Percentiles rank a stretch among this genome's conserved stretches.
phyloP scores from a whole-genome alignment of 352 stramenopile species.

The Globisporangium canariense region DNA sequence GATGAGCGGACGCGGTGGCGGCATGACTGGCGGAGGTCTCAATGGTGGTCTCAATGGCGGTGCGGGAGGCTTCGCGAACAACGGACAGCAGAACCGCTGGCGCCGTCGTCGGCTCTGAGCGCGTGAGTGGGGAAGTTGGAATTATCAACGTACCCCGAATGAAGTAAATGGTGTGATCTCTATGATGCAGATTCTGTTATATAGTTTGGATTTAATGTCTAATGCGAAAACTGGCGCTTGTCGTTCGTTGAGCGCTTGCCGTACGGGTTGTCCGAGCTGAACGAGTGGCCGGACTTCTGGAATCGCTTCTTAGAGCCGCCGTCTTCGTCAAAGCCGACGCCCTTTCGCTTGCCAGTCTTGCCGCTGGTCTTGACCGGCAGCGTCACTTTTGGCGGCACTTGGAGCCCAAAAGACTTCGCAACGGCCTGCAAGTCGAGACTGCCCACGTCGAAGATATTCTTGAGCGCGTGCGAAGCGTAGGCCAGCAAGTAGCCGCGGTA shows the following conservation, averaged over 20 bases:
- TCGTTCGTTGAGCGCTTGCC: slow-evolving; percentile 87
- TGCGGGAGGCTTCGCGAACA: not conserved
- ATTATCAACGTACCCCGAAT: not conserved
- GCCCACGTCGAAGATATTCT: slow-evolving; percentile 99
- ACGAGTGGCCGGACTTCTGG: slow-evolving; percentile 90
- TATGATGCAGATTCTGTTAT: slow-evolving; percentile 13
- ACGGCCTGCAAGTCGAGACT: slow-evolving; percentile 95
- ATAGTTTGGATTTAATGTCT: slow-evolving; percentile 20
- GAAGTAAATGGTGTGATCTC: not conserved
- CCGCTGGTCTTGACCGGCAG: slow-evolving; percentile 88
- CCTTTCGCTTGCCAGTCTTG: slow-evolving; percentile 74
- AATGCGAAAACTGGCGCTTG: slow-evolving; percentile 93
- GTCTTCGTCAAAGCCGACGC: slow-evolving; percentile 52
- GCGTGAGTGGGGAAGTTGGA: not conserved
- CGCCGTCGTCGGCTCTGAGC: not conserved
- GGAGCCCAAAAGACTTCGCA: slow-evolving; percentile 97
- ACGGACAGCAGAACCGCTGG: not conserved
- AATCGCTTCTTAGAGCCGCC: slow-evolving; percentile 51
- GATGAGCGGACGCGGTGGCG: slow-evolving; percentile 1
- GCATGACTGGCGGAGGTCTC: not conserved
- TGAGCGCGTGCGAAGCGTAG: slow-evolving; percentile 97
- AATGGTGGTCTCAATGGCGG: not conserved
- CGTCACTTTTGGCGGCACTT: slow-evolving; percentile 96
- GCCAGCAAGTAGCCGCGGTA: slow-evolving; percentile 97
- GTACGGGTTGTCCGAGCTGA: slow-evolving; percentile 98